These are phyloP conservation scores for Suhomyces prunicola DNA, from an alignment of 805 yeast genomes.

Conservation along the genomic window DNA sequence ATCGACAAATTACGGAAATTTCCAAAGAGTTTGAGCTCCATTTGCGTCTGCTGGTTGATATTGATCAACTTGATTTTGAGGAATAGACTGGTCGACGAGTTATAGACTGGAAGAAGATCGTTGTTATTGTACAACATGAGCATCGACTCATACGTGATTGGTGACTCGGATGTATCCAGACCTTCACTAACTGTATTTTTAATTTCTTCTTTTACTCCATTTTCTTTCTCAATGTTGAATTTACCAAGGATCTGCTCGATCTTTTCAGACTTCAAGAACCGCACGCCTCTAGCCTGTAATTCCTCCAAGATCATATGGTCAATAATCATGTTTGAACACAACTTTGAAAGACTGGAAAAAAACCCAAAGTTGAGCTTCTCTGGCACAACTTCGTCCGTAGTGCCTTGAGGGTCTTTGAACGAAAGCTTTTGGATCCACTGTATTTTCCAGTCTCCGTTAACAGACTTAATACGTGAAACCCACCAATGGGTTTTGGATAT, in stretches of 20 bases:
- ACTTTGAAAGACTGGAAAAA: conserved; percentile 37
- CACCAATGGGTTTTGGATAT: conserved; percentile 45
- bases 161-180: background rate
- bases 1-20: conserved; percentile 24
- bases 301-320: conserved; percentile 55
- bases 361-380: conserved; percentile 25
- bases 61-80: conserved; percentile 26
- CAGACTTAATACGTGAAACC: conserved; percentile 49
- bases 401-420: conserved; percentile 6
- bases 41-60: conserved; percentile 11
- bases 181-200: conserved; percentile 15
- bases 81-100: conserved; percentile 33
- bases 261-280: conserved; percentile 20
- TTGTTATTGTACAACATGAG: conserved; percentile 22
- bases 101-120: conserved; percentile 30
- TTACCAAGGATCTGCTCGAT: conserved; percentile 4
- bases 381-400: background rate
- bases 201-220: conserved; percentile 13
- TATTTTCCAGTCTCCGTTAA: conserved; percentile 54
- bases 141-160: conserved; percentile 21
- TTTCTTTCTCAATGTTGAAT: conserved; percentile 5
- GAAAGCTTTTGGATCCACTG: conserved; percentile 44
- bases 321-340: conserved; percentile 46
- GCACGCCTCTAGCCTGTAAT: conserved; percentile 38
- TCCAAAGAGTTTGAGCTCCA: conserved; percentile 26